phyloP scores from a whole-genome alignment of 768 basidiomycete genomes.

The Pleurotus sapidus region DNA sequence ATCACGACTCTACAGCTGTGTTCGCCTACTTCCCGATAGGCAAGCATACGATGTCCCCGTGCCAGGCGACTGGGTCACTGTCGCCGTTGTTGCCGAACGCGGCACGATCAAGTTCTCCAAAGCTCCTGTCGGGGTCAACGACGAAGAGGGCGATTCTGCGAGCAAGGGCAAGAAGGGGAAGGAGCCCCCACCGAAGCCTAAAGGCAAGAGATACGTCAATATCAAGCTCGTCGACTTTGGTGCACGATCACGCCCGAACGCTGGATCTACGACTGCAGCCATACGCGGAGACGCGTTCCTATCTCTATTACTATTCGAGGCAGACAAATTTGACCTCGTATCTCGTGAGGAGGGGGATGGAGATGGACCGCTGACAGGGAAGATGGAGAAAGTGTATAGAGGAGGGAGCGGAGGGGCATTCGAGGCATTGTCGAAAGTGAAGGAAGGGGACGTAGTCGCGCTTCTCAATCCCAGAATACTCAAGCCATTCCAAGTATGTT shows the following conservation, averaged over 20 bases:
- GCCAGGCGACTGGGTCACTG: slow-evolving; percentile 91
- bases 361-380: slow-evolving; percentile 12
- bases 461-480: slow-evolving; percentile 85
- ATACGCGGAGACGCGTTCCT: slow-evolving; percentile 83
- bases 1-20: slow-evolving; percentile 82
- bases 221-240: slow-evolving; percentile 85
- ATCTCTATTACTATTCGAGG: slow-evolving; percentile 84
- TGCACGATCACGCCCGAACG: slow-evolving; percentile 51
- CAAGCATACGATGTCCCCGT: slow-evolving; percentile 91
- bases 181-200: slow-evolving; percentile 32
- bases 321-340: slow-evolving; percentile 65
- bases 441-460: slow-evolving; percentile 88
- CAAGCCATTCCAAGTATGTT: slow-evolving; percentile 77
- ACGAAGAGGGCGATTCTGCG: slow-evolving; percentile 35
- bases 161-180: slow-evolving; percentile 31
- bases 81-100: slow-evolving; percentile 92
- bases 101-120: slow-evolving; percentile 73
- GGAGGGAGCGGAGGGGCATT: slow-evolving; percentile 94
- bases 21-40: slow-evolving; percentile 73
- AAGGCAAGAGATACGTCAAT: slow-evolving; percentile 81
- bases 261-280: slow-evolving; percentile 41
- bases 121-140: slow-evolving; percentile 56
- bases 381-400: slow-evolving; percentile 63
- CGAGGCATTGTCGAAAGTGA: slow-evolving; percentile 80
- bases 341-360: slow-evolving; percentile 44